Percentiles rank a stretch among this genome's conserved stretches.
phyloP scores from a whole-genome alignment of 495 filamentous ascomycete genomes.

The Penicillium steckii region DNA sequence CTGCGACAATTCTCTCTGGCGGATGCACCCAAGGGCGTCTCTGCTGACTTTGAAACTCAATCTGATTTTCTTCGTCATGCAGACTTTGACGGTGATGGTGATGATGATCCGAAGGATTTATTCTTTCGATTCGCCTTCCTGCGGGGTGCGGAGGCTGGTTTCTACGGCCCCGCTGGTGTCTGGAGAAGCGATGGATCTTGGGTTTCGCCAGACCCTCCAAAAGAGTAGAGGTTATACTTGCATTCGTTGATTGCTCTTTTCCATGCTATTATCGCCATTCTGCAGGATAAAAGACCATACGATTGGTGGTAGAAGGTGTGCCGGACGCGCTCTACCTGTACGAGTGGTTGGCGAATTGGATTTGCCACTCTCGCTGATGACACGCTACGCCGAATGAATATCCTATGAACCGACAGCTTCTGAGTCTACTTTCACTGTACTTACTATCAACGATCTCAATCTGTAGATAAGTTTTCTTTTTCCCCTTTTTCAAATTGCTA shows the following conservation, averaged over 20 bases:
- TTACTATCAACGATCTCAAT: not conserved
- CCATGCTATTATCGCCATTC: not conserved
- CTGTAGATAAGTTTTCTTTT: too few species aligned
- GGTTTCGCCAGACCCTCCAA: constrained; percentile 44
- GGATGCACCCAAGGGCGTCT: constrained; percentile 15
- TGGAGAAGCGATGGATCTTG: constrained; percentile 72
- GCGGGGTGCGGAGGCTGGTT: constrained; percentile 62
- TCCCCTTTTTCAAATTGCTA: not conserved
- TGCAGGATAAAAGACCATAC: constrained; percentile 21
- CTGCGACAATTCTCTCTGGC: constrained; percentile 24
- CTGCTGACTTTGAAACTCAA: constrained; percentile 13
- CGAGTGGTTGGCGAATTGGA: constrained; percentile 1
- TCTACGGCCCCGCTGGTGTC: constrained; percentile 79
- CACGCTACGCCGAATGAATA: constrained; percentile 15
- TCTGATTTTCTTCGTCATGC: constrained; percentile 27
- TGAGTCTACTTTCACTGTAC: not conserved
- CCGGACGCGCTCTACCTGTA: constrained; percentile 18
- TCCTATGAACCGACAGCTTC: not conserved
- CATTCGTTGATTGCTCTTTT: not conserved
- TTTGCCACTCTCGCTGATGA: constrained; percentile 10
- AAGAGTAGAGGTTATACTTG: constrained; percentile 18
- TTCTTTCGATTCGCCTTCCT: constrained; percentile 89
- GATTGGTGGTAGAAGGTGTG: constrained; percentile 12
- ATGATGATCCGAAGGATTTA: constrained; percentile 49
- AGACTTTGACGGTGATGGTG: constrained; percentile 31